Base-by-base conservation (phyloP, 2,329 filamentous ascomycete genomes). In the Fusarium hainanense region DNA sequence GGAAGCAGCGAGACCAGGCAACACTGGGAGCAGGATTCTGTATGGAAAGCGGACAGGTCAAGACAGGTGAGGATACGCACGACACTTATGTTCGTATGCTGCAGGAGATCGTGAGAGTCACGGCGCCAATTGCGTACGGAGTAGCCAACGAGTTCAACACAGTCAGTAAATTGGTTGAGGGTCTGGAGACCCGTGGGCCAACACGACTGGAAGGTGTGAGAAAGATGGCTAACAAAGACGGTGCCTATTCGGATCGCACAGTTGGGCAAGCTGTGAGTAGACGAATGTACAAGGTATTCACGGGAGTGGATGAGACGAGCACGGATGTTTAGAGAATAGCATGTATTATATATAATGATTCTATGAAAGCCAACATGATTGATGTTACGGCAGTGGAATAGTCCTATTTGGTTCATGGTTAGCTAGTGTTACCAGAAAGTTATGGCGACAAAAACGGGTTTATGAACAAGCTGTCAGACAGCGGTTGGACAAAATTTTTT, bases 31-130 rank as follows among this genome's bases (percentile, higher is more conserved):
- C 88, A 3, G 84, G 87, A 0, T 95, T 95, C 77, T 94, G 92
- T 79, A 94, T 94, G 90, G 92, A 93, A 55, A 83, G 84, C 1
- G 92, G 92, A 0, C 92, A 95, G 79, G 90, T 95, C 43, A 88
- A 88, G 57, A 87, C 89, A 0, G 92, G 92, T 28, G 87, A 91
- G 28, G 86, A 88, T 44, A 80, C 85, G 3, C 77, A 81, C 9
- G 92, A 94, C 72, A 93, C 89, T 0, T 95, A 91, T 68, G 82
- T 89, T 46, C 88, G 88, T 69, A 93, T 95, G 92, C 81, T 96
- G 52, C 90, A 93, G 78, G 90, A 94, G 79, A 88, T 94, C 42
- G 84, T 84, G 16, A 87, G 92, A 18, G 85, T 95, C 18, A 94
- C 93, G 8, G 86, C 89, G 0, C 87, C 90, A 0, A 88, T 93